Evolutionary conservation across 1,284 basidiomycete genomes (phyloP), one percentile per base, ranked within the genome.

Genomic region (Cronartium quercuum): DNA sequence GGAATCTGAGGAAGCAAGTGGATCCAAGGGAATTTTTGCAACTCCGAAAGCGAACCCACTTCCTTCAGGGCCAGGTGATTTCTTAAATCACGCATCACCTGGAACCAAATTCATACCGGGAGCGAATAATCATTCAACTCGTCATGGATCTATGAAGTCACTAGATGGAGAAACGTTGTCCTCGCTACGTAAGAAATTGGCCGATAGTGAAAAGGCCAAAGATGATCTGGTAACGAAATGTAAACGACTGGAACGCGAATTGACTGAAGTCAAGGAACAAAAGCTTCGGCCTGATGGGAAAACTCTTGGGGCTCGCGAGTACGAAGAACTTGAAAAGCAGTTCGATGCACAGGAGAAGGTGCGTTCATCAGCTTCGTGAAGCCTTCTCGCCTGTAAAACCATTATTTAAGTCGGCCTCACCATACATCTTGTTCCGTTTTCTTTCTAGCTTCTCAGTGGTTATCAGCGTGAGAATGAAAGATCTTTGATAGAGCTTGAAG

Each of bases 401-500:
- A 38, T 4, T 29, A 10, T 38, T 64, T 6, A n/a, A 38, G 2
- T 35, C 35, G 15, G 15, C 10, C n/a, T 37, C 15, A 64, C 13
- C n/a, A 64, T 40, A 10, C 1, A 34, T 13, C 40, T n/a, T 15
- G 10, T 9, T 35, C 24, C 55, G 15, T 60, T n/a, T 34, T 21
- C 41, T n/a, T 12, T 21, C 15, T 42, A 74, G 71, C 34, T 75
- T 13, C 40, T 75, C 3, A 75, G 65, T 55, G 71, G 71, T 1
- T 75, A 75, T 75, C 71, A 75, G 35, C 71, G 71, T 60, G 71
- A 75, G 37, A 75, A 75, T n/a, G 71, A 75, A 67, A 38, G 71
- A 24, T 75, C 71, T 3, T 38, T 67, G 13, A 75, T 75, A 18
- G 65, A 75, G 41, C 35, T 75, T 60, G 71, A 75, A 62, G 64